Percentiles rank a stretch among this genome's conserved stretches.
Evolutionary conservation across 176 grass and related monocot genomes (phyloP).

Genomic region (Zoysia japonica): DNA sequence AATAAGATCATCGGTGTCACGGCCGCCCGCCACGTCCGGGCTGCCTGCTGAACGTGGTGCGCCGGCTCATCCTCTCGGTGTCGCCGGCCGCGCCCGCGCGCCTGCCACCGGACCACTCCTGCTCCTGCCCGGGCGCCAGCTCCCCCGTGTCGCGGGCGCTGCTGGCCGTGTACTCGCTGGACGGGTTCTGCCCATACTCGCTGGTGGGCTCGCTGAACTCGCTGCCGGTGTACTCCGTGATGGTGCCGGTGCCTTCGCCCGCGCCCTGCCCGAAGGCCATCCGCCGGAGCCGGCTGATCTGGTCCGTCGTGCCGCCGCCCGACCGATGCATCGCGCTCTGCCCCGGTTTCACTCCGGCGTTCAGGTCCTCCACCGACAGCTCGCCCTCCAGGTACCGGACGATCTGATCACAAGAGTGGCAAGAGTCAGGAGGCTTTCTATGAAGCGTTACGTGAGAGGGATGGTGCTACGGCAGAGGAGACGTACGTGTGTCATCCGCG

Average conservation of each 20-base stretch:
- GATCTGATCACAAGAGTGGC: slow-evolving; percentile 44
- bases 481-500: slow-evolving; percentile 71
- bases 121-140: slow-evolving; percentile 3
- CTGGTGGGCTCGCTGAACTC: slow-evolving; percentile 61
- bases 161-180: slow-evolving; percentile 46
- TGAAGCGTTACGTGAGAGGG: background rate
- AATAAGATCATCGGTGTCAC: background rate
- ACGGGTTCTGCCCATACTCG: slow-evolving; percentile 57
- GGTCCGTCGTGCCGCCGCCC: slow-evolving; percentile 38
- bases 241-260: slow-evolving; percentile 37
- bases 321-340: slow-evolving; percentile 57
- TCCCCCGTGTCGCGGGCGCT: slow-evolving; percentile 51
- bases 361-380: slow-evolving; percentile 74
- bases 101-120: background rate
- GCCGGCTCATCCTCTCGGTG: slow-evolving; percentile 38
- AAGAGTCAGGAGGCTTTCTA: too few species aligned
- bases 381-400: slow-evolving; percentile 85
- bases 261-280: slow-evolving; percentile 63
- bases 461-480: background rate
- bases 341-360: slow-evolving; percentile 67
- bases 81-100: background rate
- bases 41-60: slow-evolving; percentile 26
- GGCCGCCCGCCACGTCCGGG: background rate
- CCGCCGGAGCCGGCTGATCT: slow-evolving; percentile 49
- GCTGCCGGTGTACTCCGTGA: slow-evolving; percentile 67